Evolutionary conservation across 176 grass and related monocot genomes (phyloP).

Genomic region (Canna indica): DNA sequence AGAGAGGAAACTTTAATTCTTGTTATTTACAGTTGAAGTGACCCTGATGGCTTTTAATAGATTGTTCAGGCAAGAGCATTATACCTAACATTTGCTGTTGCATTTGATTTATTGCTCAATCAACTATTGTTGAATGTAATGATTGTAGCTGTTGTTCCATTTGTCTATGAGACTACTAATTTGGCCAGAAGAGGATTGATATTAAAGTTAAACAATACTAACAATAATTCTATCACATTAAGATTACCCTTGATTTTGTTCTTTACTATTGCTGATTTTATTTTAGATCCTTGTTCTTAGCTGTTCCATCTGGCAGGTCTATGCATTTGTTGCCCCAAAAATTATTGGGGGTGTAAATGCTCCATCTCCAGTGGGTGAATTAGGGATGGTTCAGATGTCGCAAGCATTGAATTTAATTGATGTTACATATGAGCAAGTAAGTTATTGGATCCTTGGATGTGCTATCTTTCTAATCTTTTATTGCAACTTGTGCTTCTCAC

Average conservation of each 20-base stretch:
- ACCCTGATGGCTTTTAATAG: neutral
- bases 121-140: neutral
- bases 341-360: conserved; percentile 91
- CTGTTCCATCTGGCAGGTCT: conserved; percentile 50
- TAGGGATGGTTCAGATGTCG: conserved; percentile 89
- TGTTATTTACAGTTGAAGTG: neutral
- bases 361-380: conserved; percentile 81
- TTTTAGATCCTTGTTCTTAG: conserved; percentile 3
- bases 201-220: too few relatives aligned
- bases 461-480: neutral
- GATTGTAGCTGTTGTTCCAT: neutral
- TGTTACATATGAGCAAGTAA: conserved; percentile 72
- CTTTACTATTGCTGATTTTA: neutral
- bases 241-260: too few relatives aligned
- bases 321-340: conserved; percentile 76
- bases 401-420: conserved; percentile 89
- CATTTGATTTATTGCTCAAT: neutral
- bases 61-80: neutral
- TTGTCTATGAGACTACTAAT: neutral
- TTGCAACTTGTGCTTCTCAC: neutral
- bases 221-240: too few relatives aligned
- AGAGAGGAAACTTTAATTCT: neutral
- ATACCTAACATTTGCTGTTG: neutral
- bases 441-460: neutral
- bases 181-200: neutral